Percentiles rank a stretch among this genome's conserved stretches.
phyloP scores from a whole-genome alignment of 306 rosid genomes.

The Notholithocarpus densiflorus region DNA sequence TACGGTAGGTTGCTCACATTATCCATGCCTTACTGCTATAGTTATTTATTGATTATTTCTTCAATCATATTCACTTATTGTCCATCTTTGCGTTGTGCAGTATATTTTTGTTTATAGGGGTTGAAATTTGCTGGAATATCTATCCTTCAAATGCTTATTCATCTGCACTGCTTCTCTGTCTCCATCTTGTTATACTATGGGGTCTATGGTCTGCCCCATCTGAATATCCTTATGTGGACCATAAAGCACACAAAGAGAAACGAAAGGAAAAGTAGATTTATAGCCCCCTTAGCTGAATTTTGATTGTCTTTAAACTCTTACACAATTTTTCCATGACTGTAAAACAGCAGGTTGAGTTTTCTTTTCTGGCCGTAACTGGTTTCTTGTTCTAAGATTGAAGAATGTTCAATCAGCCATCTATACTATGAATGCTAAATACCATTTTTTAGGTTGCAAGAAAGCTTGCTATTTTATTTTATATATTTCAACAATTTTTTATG shows the following conservation, averaged over 20 bases:
- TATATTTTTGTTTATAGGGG: constrained; percentile 66
- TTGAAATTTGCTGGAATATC: constrained; percentile 88
- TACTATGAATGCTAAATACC: no score
- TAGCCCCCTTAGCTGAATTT: background rate
- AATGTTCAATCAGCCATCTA: no score
- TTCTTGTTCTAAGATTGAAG: background rate
- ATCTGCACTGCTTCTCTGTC: constrained; percentile 55
- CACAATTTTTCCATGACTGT: background rate
- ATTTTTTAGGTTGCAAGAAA: no score
- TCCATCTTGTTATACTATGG: constrained; percentile 65
- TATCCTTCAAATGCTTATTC: constrained; percentile 71
- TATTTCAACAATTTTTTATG: no score
- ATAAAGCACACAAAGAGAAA: constrained; percentile 41
- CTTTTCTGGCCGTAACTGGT: background rate
- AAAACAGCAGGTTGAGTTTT: background rate
- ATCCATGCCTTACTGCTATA: background rate
- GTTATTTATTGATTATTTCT: background rate
- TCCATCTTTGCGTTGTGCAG: constrained; percentile 34
- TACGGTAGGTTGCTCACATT: constrained; percentile 46
- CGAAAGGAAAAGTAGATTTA: constrained; percentile 16
- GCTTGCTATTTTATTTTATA: no score
- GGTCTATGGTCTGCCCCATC: constrained; percentile 81
- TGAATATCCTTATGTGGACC: constrained; percentile 54
- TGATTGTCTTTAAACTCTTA: background rate
- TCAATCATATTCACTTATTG: constrained; percentile 4